A percentile compares a stretch with the other conserved stretches of the same genome.
phyloP scores from a whole-genome alignment of 768 basidiomycete species.

The Hydnomerulius pinastri region DNA sequence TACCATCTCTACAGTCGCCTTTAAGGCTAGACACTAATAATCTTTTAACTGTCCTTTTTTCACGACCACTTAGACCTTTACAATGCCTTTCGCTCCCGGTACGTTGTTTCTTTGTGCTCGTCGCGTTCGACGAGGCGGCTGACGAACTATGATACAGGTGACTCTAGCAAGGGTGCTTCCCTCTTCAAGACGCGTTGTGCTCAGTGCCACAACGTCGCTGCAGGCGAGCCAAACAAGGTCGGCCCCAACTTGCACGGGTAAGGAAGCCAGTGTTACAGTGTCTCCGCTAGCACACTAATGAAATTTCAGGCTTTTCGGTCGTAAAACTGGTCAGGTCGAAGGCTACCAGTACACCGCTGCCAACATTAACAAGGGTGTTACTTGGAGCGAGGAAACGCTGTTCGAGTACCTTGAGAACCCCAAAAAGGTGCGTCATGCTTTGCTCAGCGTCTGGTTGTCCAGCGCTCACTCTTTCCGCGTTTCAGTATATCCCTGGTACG shows the following conservation, averaged over 20 bases:
- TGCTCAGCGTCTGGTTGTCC: not conserved
- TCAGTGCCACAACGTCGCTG: conserved; percentile 88
- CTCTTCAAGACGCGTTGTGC: conserved; percentile 97
- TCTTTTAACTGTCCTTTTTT: not conserved
- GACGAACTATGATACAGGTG: conserved; percentile 55
- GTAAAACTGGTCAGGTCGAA: conserved; percentile 82
- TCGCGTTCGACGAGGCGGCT: not conserved
- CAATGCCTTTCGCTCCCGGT: conserved; percentile 49
- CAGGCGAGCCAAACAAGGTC: conserved; percentile 81
- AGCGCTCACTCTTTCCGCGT: not conserved
- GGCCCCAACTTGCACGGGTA: conserved; percentile 96
- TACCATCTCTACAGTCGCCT: conserved; percentile 9
- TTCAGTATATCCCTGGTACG: conserved; percentile 90
- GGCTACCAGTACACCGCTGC: conserved; percentile 93
- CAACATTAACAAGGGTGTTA: conserved; percentile 92
- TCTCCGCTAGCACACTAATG: not conserved
- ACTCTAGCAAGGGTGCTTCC: conserved; percentile 84
- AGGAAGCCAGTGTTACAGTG: conserved; percentile 26
- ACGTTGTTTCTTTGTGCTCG: conserved; percentile 14
- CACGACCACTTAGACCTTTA: conserved; percentile 7
- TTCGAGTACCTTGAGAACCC: conserved; percentile 97
- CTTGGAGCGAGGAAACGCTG: conserved; percentile 85
- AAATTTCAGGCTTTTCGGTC: conserved; percentile 69
- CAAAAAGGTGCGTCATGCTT: conserved; percentile 70
- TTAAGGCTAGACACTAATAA: conserved; percentile 8